Evolutionary conservation across 1,139 yeast genomes (phyloP).

Genomic region (Hansenula sp.): DNA sequence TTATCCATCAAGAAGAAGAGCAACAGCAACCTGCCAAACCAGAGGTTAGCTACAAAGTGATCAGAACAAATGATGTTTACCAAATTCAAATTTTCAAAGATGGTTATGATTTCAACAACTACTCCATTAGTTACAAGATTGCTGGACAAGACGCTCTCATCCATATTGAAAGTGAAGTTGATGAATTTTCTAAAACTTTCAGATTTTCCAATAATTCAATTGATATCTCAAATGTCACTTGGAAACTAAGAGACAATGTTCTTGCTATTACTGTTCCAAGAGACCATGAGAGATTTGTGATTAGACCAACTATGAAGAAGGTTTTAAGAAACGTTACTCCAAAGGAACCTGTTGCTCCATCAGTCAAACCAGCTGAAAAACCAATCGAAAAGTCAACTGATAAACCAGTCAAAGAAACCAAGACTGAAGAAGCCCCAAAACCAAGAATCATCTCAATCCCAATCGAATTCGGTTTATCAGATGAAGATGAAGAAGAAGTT

Average conservation of each 20-base stretch:
- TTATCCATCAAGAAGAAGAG: not conserved
- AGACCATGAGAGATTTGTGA: not conserved
- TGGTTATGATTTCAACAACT: conserved; percentile 7
- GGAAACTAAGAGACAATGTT: conserved; percentile 5
- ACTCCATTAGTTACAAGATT: conserved; percentile 8
- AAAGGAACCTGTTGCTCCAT: not conserved
- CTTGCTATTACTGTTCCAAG: conserved; percentile 11
- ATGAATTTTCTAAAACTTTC: conserved; percentile 9
- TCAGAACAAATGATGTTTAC: conserved; percentile 5
- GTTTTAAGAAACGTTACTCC: not conserved
- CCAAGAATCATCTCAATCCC: conserved; percentile 11
- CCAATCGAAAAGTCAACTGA: not conserved
- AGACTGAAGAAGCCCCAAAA: not conserved
- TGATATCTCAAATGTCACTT: conserved; percentile 7
- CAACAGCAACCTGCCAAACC: not conserved
- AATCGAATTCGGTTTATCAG: conserved; percentile 7
- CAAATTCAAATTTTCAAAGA: conserved; percentile 10
- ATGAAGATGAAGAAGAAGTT: conserved; percentile 2
- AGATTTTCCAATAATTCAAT: conserved; percentile 5
- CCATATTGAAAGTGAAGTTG: conserved; percentile 7
- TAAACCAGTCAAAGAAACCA: not conserved
- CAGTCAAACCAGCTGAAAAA: not conserved
- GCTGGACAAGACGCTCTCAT: conserved; percentile 3
- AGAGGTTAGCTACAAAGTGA: conserved; percentile 6
- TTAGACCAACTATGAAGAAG: not conserved